Base-by-base conservation (phyloP, 257 asterid genomes). In the Lavandula angustifolia region DNA sequence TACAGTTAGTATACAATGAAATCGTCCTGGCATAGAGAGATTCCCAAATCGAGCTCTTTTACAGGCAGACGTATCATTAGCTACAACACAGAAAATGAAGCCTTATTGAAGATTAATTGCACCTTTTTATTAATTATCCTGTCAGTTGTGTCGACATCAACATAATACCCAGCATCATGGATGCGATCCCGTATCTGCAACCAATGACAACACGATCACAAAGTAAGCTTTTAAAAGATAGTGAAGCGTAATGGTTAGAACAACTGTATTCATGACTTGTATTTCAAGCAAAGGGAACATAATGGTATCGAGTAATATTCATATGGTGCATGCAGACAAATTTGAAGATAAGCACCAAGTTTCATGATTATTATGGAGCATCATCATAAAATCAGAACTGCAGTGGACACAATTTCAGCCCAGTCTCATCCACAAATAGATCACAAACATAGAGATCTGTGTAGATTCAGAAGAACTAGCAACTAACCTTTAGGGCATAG, bases 61-160 rank as follows among this genome's bases (percentile, higher is more conserved):
- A 8, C 46, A 40, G n/a, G 46, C 46, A 40, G 46, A 9, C 46
- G 3, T 22, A 22, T 22, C 27, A 22, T 22, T 22, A 22, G 27
- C 2, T 22, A 22, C 27, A 2, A 22, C 27, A 22, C 27, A 2
- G 1, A 22, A 22, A 22, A 22, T 22, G 1, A 22, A 22, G 2
- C 27, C 27, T 22, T 22, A 22, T 22, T 22, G 27, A 22, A 22
- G 27, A 22, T 56, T 4, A 59, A 56, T 16, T 12, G 17, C 27
- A 42, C 99, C 97, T 90, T 94, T 68, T 94, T 94, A 73, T 86
- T 85, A 73, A 94, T 90, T 60, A 96, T 94, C 56, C 97, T 74
- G 79, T 94, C 99, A 51, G 81, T 75, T 61, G 86, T 74, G 77
- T 94, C 99, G 14, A 94, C 89, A 70, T 94, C 99, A 41, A 94